Base-by-base conservation (phyloP, 768 basidiomycete species). In the Suillus tomentosus region DNA sequence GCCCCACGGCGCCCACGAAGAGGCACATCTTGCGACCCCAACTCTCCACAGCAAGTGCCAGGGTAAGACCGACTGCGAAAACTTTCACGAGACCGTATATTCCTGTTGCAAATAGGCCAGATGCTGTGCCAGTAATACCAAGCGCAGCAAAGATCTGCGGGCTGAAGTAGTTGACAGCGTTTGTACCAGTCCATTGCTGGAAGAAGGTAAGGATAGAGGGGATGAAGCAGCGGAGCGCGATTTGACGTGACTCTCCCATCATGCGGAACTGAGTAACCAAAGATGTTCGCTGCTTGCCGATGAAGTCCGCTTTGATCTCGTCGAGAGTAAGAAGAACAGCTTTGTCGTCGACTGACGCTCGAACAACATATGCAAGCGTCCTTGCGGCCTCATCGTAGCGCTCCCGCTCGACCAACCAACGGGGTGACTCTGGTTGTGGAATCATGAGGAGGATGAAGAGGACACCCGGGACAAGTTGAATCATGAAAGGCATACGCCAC, bases 111-210 rank as follows among this genome's bases (percentile, higher is more conserved):
- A 83, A 77, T 36, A 84, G 71, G 17, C 74, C 77, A 19, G 79
- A 73, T 10, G 74, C 76, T 22, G 76, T 79, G 14, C 78, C 78
- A 8, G 70, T 72, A 11, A 83, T 78, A 4, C 82, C 82, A 13
- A 84, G 76, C 27, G 74, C 70, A 4, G 76, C 76, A 68, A 84
- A 83, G 60, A 84, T 81, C 55, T 75, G 71, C 0, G 82, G 82
- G 61, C 79, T 79, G 66, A 78, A 84, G 66, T 84, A 83, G 67
- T 83, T 82, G 64, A 83, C 79, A 2, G 80, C 77, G 68, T 83
- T 83, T 27, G 81, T 81, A 27, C 82, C 82, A 0, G 80, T 83
- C 76, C 79, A 80, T 72, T 82, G 74, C 54, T 70, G 67, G 68
- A 79, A 79, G 68, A 80, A 80, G 78, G 81, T 81, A 57, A 80